Base-by-base conservation (phyloP, 768 basidiomycete species). In the Xerocomellus amylosporus region DNA sequence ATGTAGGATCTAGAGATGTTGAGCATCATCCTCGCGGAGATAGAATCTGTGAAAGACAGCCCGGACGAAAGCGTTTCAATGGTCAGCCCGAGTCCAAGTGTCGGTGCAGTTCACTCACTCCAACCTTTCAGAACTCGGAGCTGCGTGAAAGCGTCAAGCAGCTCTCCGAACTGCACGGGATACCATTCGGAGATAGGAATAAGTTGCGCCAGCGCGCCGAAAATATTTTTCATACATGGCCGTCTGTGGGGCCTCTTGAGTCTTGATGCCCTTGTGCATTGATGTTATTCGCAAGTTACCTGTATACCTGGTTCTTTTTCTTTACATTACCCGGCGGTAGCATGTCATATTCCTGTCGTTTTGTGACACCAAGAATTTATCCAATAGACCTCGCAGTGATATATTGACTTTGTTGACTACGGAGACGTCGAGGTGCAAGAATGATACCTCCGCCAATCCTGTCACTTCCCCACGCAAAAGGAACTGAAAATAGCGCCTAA, bases 401-500 rank as follows among this genome's bases (percentile, higher is more conserved):
- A 63, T 38, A 54, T 52, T 45, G 31, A 22, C 2, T 39, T 52
- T 28, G 14, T 31, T 37, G 15, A n/a, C 33, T 37, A 44, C 12
- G 8, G 30, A 48, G 2, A 41, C 14, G 17, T 2, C 15, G 8
- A 9, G 9, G 39, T 34, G 39, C 6, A 22, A 45, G 20, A n/a
- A 17, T 10, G 36, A 46, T 10, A 7, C 17, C 22, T 19, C 8
- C 10, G 28, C 38, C 2, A 9, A 34, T 19, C 28, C 17, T 17
- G 14, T 62, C 49, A 91, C 73, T 94, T 92, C 36, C 93, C 93
- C 48, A 95, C 90, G 65, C 93, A 96, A 69, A 96, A 96, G 47
- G 90, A 87, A 33, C 79, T 77, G 65, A 96, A 96, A 24, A 96
- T 79, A 19, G 81, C 81, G 54, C 93, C 91, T 20, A 96, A 69